Conservation (phyloP, 306 rosid species). For the Cucurbita argyrosperma region DNA sequence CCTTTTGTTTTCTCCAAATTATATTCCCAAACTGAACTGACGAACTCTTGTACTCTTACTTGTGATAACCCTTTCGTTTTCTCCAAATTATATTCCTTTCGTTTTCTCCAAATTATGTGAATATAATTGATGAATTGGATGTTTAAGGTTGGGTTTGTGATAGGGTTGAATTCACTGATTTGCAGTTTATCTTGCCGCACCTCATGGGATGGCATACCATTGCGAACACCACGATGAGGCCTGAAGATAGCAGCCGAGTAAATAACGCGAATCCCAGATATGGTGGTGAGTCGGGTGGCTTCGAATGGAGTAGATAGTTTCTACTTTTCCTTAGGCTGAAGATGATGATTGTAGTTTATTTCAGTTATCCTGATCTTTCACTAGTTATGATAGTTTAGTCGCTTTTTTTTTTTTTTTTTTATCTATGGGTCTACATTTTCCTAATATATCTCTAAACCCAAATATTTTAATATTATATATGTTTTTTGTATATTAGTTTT, state of each 20-base stretch:
- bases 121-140: neutral
- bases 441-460: neutral
- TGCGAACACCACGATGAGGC: slow-evolving; percentile 42
- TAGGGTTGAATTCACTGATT: neutral
- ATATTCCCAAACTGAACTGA: neutral
- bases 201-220: slow-evolving; percentile 81
- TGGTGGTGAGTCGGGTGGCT: slow-evolving; percentile 74
- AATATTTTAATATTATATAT: neutral
- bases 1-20: neutral
- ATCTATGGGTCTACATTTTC: neutral
- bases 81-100: too few relatives aligned
- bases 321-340: neutral
- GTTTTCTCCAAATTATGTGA: neutral
- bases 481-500: neutral
- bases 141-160: neutral
- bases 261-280: slow-evolving; percentile 38
- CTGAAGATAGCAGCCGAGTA: slow-evolving; percentile 30
- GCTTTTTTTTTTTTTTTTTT: neutral
- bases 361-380: neutral
- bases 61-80: too few relatives aligned
- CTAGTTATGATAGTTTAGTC: neutral
- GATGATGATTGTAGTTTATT: neutral
- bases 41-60: too few relatives aligned
- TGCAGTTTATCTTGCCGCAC: slow-evolving; percentile 72
- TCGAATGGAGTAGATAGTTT: slow-evolving; percentile 64